Base-by-base conservation (phyloP, 225 moss, liverwort and hornwort genomes). In the Climacium dendroides region DNA sequence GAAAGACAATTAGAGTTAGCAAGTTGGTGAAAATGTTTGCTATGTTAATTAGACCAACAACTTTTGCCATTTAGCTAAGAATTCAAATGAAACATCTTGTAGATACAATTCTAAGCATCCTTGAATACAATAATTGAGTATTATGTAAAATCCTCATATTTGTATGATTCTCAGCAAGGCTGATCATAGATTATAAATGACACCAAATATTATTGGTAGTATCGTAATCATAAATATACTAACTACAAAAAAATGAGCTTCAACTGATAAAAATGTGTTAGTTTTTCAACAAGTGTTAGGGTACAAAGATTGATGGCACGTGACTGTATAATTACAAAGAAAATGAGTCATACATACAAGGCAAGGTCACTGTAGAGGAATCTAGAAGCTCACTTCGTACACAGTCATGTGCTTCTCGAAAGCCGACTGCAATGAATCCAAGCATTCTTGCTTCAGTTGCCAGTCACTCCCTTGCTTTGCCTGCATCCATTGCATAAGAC, bases 401-500 rank as follows among this genome's bases (percentile, higher is more conserved):
- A 82, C 83, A 59, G 82, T 74, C 90, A 94, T 91, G 76, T 94
- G 87, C 91, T 91, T 89, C 89, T 94, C 91, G 55, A 94, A 89
- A 58, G 85, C 59, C 22, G 77, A 90, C 54, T 91, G 90, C 82
- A 92, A 73, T 13, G 87, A 87, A 60, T 89, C 90, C 88, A 94
- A 88, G 85, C 91, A 91, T 41, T 88, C 88, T 72, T 92, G 89
- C 88, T 90, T 90, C 75, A 84, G 88, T 55, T 90, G 76, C 85
- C 85, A 90, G 70, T 90, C 92, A 66, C 53, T 83, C 54, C 90
- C 94, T 53, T 90, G 90, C 85, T 92, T 86, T 24, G 83, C 87
- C 91, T 94, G 82, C 45, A 81, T 79, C 69, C 89, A 89, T 80
- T 48, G n/a, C 74, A 83, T 63, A 48, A 45, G 50, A 81, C 75